Conservation (phyloP, 2,329 filamentous ascomycete species). For the Trichophyton mentagrophytes region DNA sequence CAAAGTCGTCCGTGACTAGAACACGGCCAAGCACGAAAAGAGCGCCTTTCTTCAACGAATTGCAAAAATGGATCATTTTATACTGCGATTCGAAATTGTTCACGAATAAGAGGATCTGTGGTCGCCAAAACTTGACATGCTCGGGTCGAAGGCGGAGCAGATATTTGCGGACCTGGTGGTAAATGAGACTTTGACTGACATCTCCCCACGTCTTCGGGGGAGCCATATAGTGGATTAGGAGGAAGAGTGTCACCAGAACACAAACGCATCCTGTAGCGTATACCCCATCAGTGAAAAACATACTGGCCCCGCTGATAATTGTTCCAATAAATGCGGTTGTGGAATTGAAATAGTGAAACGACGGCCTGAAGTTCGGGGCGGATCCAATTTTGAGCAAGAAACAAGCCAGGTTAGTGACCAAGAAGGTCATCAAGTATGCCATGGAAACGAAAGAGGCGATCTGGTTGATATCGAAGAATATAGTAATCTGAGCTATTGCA, state of each 20-base stretch:
- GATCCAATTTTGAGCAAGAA: constrained; percentile 78
- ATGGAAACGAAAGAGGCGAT: constrained; percentile 85
- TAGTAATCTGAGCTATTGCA: constrained; percentile 60
- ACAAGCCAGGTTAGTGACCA: constrained; percentile 77
- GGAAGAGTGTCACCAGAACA: constrained; percentile 61
- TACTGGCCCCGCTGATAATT: constrained; percentile 62
- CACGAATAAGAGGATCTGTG: constrained; percentile 71
- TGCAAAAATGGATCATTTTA: constrained; percentile 79
- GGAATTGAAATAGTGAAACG: constrained; percentile 82
- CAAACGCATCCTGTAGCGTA: constrained; percentile 66
- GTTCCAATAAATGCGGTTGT: constrained; percentile 65
- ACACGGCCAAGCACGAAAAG: constrained; percentile 79
- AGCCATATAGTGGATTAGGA: constrained; percentile 73
- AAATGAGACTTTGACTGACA: constrained; percentile 79
- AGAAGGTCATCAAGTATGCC: constrained; percentile 85
- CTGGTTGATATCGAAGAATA: constrained; percentile 73
- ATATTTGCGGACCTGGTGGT: constrained; percentile 79
- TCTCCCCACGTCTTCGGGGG: constrained; percentile 84
- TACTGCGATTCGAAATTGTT: constrained; percentile 73
- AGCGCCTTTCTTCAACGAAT: constrained; percentile 76
- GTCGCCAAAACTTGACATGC: constrained; percentile 88
- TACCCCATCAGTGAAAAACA: constrained; percentile 81
- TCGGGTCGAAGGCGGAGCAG: constrained; percentile 70
- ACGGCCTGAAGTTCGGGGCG: constrained; percentile 76
- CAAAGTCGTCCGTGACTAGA: constrained; percentile 74